A percentile compares a stretch with the other conserved stretches of the same genome.
These are phyloP conservation scores for Phialocephala subalpina DNA, from an alignment of 2,329 filamentous ascomycete species.

Conservation along the genomic window DNA sequence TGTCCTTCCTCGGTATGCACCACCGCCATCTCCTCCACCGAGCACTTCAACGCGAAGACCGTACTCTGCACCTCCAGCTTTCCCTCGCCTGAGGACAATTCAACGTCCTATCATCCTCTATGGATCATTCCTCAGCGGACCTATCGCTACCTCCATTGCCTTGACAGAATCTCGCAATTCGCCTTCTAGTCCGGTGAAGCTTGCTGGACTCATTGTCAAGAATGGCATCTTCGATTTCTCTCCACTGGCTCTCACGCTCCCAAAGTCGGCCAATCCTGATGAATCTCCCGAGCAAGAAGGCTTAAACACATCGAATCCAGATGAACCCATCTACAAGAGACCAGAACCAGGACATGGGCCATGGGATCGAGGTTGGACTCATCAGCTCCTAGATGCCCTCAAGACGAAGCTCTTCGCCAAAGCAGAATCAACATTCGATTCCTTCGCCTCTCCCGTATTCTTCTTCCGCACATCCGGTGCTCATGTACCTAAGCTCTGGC, in stretches of 20 bases:
- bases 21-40: conserved; percentile 3
- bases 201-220: conserved; percentile 62
- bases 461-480: conserved; percentile 63
- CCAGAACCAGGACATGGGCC: background rate
- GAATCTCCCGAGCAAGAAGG: background rate
- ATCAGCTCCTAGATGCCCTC: conserved; percentile 38
- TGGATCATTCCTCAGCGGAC: conserved; percentile 65
- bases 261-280: background rate
- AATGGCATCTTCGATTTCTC: conserved; percentile 66
- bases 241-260: background rate
- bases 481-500: conserved; percentile 35
- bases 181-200: conserved; percentile 47
- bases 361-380: conserved; percentile 29
- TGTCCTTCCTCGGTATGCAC: conserved; percentile 28
- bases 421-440: conserved; percentile 62
- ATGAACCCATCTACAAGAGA: background rate
- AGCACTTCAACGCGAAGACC: conserved; percentile 46
- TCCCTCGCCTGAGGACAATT: background rate
- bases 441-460: conserved; percentile 65
- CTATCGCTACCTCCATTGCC: conserved; percentile 63
- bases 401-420: conserved; percentile 56
- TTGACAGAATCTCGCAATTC: conserved; percentile 58
- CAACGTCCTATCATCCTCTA: conserved; percentile 51
- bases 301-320: background rate
- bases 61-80: conserved; percentile 36